Evolutionary conservation across 106 monocot species (phyloP), one percentile per base, ranked within the genome.

Genomic region (Dioscorea alata): DNA sequence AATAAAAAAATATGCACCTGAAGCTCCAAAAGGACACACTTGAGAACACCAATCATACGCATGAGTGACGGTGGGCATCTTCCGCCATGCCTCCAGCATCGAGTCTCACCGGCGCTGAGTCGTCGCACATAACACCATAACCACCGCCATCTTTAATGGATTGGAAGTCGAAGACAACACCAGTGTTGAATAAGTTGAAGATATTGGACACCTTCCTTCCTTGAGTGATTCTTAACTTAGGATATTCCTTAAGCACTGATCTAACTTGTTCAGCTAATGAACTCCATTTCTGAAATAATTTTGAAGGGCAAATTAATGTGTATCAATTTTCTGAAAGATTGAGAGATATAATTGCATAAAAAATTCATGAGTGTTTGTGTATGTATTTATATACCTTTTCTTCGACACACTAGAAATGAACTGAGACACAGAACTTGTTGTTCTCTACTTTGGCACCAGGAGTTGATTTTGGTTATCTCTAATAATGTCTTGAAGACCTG

Each of bases 401-500:
- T 17, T 79, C 54, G 13, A 82, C 82, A 33, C 82, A 69, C 18
- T 76, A 49, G 61, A 76, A 84, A 51, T 84, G 83, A 33, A 84
- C 79, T 6, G 83, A 78, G 1, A 79, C 61, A 16, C 83, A 75
- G 68, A 84, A 84, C 51, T 75, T 79, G 72, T 79, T 84, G 68
- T 84, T 79, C 72, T 84, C 83, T 49, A 84, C 74, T 59, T 61
- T 84, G 62, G 74, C 61, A 2, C 79, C 83, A 0, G 66, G 48
- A 20, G 48, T 84, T 28, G 70, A 51, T 42, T 60, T n/a, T 69
- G 9, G 79, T 84, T 52, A 35, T 76, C 68, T 75, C 79, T 8
- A 34, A 2, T 57, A 84, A 60, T 6, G 63, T 16, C 56, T 75
- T 73, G 8, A 66, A 72, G 16, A 84, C 71, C 77, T 78, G 56